A percentile compares a stretch with the other conserved stretches of the same genome.
phyloP scores from a whole-genome alignment of 257 asterid genomes.

The Solanum tarapatanum region DNA sequence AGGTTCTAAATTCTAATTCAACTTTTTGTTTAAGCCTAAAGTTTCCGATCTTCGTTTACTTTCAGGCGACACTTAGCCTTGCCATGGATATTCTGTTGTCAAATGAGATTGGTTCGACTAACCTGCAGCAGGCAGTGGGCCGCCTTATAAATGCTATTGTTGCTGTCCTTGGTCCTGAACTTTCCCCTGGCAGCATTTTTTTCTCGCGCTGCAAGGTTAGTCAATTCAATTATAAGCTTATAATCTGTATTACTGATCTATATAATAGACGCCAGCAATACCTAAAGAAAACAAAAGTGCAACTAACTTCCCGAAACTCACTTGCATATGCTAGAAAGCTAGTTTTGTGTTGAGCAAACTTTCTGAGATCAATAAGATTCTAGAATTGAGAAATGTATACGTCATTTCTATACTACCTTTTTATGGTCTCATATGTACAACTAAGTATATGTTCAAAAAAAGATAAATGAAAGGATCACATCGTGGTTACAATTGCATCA shows the following conservation, averaged over 20 bases:
- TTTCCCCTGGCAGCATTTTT: constrained; percentile 91
- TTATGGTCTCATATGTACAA: neutral
- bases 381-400: neutral
- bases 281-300: neutral
- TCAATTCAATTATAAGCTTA: constrained; percentile 10
- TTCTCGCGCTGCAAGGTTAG: constrained; percentile 97
- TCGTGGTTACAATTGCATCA: neutral
- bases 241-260: neutral
- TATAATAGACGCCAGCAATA: neutral
- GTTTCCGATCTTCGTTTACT: neutral
- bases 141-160: constrained; percentile 94
- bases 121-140: constrained; percentile 91
- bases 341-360: neutral
- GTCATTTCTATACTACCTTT: neutral
- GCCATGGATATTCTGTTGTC: constrained; percentile 87
- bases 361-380: neutral
- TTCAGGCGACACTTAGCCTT: constrained; percentile 90
- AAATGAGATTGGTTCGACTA: constrained; percentile 85
- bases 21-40: neutral
- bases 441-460: neutral
- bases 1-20: neutral
- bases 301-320: neutral
- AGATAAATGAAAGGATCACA: neutral
- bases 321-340: neutral
- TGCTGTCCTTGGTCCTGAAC: constrained; percentile 98